These are phyloP conservation scores for Beauveria sp. DNA, from an alignment of 2,329 filamentous ascomycete genomes.

Conservation along the genomic window DNA sequence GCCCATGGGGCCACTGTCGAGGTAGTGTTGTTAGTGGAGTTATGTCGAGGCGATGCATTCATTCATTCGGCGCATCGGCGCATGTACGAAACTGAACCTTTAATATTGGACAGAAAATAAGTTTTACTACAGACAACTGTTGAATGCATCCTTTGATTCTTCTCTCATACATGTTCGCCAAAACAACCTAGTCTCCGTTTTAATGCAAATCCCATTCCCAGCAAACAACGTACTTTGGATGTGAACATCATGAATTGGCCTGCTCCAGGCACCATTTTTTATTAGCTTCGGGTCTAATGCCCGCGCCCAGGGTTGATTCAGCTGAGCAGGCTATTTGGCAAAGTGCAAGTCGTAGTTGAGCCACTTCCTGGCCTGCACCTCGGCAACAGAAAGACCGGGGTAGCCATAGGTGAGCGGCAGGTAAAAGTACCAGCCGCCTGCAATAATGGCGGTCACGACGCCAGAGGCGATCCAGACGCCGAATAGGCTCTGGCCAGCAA, in stretches of 20 bases:
- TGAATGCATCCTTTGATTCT: background rate
- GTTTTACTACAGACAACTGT: background rate
- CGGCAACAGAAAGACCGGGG: slow-evolving; percentile 72
- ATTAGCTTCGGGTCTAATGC: background rate
- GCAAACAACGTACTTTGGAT: background rate
- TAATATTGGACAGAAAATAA: background rate
- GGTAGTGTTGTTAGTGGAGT: background rate
- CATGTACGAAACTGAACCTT: background rate
- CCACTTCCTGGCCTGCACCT: slow-evolving; percentile 85
- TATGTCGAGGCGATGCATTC: background rate
- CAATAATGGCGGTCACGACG: slow-evolving; percentile 59
- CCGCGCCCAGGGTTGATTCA: background rate
- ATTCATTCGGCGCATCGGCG: background rate
- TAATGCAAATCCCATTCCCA: background rate
- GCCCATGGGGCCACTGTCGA: background rate
- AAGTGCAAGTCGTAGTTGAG: slow-evolving; percentile 96
- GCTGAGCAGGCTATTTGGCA: slow-evolving; percentile 59
- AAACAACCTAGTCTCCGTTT: background rate
- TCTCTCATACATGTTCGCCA: slow-evolving; percentile 6
- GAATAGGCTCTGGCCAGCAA: slow-evolving; percentile 69
- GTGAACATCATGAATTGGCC: background rate
- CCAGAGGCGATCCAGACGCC: slow-evolving; percentile 70
- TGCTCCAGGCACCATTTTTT: background rate
- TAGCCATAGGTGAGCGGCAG: slow-evolving; percentile 92
- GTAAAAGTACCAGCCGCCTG: slow-evolving; percentile 87